Evolutionary conservation across 208 protist species (phyloP).

Genomic region (Willaertia magna): DNA sequence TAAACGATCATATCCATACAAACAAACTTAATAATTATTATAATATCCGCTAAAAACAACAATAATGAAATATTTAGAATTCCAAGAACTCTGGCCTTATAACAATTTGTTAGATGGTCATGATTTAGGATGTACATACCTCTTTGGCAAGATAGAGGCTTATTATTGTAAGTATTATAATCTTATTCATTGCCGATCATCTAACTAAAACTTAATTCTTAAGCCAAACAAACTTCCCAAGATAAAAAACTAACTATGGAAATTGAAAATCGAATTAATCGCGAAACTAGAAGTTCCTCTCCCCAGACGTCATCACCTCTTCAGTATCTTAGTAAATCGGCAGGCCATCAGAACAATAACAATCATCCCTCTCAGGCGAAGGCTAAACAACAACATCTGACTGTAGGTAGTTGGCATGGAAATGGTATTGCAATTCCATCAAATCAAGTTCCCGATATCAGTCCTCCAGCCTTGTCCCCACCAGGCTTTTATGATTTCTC

Average conservation of each 20-base stretch:
- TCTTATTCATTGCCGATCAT: background rate
- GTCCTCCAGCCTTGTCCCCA: background rate
- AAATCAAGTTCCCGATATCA: background rate
- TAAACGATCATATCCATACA: too few relatives aligned
- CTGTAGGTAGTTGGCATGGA: background rate
- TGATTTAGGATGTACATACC: background rate
- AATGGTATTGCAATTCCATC: background rate
- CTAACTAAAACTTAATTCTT: background rate
- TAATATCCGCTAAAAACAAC: background rate
- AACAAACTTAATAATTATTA: too few relatives aligned
- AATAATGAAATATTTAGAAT: background rate
- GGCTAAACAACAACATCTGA: background rate
- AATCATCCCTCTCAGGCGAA: background rate
- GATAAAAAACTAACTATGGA: constrained; percentile 2
- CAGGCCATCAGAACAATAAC: background rate
- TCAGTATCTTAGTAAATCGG: background rate
- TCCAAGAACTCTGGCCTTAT: background rate
- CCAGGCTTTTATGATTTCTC: background rate
- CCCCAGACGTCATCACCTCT: background rate
- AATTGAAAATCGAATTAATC: background rate
- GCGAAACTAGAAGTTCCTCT: background rate
- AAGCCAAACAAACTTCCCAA: background rate
- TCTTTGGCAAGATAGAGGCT: background rate
- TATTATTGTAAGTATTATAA: background rate
- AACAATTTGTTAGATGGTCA: background rate